Conservation (phyloP, 129 eudicot genomes). For the Tagetes erecta region DNA sequence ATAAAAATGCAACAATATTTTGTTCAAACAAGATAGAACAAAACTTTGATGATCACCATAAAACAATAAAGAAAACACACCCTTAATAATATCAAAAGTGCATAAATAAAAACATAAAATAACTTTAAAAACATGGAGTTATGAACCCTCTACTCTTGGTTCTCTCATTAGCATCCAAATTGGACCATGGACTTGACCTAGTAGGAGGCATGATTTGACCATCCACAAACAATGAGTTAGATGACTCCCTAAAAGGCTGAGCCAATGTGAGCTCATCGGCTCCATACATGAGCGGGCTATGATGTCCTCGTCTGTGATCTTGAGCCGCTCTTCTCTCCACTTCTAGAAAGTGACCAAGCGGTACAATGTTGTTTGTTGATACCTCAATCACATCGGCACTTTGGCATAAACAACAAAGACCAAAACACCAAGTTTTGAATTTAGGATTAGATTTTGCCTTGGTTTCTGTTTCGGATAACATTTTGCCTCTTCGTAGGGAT, state of each 20-base stretch:
- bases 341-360: constrained; percentile 72
- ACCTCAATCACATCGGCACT: constrained; percentile 45
- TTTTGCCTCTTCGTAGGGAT: constrained; percentile 50
- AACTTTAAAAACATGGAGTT: constrained; percentile 38
- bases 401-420: constrained; percentile 61
- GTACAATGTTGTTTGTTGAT: constrained; percentile 44
- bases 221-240: constrained; percentile 52
- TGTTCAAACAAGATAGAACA: constrained; percentile 8
- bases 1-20: not conserved
- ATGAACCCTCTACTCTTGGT: constrained; percentile 30
- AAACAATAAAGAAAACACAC: not conserved
- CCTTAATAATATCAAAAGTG: not conserved
- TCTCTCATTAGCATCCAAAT: constrained; percentile 29
- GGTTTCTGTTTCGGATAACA: constrained; percentile 35
- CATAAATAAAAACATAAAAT: not conserved
- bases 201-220: constrained; percentile 63
- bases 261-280: constrained; percentile 58
- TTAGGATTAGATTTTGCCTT: constrained; percentile 39
- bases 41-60: constrained; percentile 17
- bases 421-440: constrained; percentile 56
- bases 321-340: constrained; percentile 67
- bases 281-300: constrained; percentile 42
- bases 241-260: constrained; percentile 38
- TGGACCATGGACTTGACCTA: constrained; percentile 33
- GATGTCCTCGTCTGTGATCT: constrained; percentile 40